phyloP scores from a whole-genome alignment of 441 rosid genomes.

The Aleurites moluccanus region DNA sequence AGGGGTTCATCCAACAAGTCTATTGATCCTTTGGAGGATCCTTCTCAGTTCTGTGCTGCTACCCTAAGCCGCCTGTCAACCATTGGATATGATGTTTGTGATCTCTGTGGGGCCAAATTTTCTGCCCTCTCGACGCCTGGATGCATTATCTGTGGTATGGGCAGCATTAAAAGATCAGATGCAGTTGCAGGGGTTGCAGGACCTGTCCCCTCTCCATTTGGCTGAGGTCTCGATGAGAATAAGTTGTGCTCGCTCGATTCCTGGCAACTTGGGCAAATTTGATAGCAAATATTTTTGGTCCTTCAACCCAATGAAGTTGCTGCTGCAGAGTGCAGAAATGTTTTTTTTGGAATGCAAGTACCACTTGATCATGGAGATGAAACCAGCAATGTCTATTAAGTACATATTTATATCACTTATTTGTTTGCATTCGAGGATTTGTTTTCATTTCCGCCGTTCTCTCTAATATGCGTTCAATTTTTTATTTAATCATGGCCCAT shows the following conservation, averaged over 20 bases:
- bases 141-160: constrained; percentile 98
- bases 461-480: background rate
- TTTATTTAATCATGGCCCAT: constrained; percentile 6
- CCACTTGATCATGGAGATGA: constrained; percentile 7
- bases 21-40: constrained; percentile 92
- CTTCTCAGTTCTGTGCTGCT: constrained; percentile 94
- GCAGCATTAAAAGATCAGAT: constrained; percentile 89
- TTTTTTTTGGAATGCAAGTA: background rate
- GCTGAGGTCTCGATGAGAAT: constrained; percentile 35
- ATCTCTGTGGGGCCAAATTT: constrained; percentile 95
- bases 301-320: background rate
- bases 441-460: no score
- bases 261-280: background rate
- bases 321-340: constrained; percentile 1
- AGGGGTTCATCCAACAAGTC: constrained; percentile 91
- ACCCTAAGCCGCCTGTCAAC: constrained; percentile 96
- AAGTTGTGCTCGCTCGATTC: background rate
- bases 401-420: constrained; percentile 26
- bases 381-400: constrained; percentile 17
- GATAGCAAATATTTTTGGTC: background rate
- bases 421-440: constrained; percentile 29
- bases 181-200: constrained; percentile 52
- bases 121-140: constrained; percentile 90
- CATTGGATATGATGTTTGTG: constrained; percentile 94
- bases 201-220: constrained; percentile 80